phyloP scores from a whole-genome alignment of 805 yeast species.

The Tetrapisispora namnaoensis region DNA sequence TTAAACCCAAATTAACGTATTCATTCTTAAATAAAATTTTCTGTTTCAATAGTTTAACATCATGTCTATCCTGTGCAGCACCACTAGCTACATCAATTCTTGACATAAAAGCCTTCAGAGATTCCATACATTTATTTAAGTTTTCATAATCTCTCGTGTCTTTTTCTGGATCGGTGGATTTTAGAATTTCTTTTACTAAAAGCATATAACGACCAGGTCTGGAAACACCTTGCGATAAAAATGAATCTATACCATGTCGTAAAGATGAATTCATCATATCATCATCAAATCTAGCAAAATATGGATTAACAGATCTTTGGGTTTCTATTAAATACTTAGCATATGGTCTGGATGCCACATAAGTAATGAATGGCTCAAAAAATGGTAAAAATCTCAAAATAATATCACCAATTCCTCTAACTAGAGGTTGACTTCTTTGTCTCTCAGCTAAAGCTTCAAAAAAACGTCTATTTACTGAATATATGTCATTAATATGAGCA shows the following conservation, averaged over 20 bases:
- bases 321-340: conserved; percentile 94
- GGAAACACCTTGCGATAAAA: conserved; percentile 89
- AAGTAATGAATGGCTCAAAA: conserved; percentile 86
- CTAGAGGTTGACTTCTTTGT: conserved; percentile 78
- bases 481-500: conserved; percentile 79
- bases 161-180: conserved; percentile 75
- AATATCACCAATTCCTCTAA: conserved; percentile 78
- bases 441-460: conserved; percentile 85
- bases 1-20: conserved; percentile 73
- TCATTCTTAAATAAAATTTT: conserved; percentile 77
- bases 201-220: conserved; percentile 92
- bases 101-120: conserved; percentile 63
- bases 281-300: conserved; percentile 87
- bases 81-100: conserved; percentile 79
- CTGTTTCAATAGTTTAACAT: conserved; percentile 77
- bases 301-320: conserved; percentile 80
- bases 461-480: conserved; percentile 70
- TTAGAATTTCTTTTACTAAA: conserved; percentile 69
- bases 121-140: conserved; percentile 62
- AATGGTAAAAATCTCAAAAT: conserved; percentile 73
- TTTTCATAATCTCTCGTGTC: conserved; percentile 37
- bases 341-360: conserved; percentile 90
- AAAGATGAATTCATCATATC: conserved; percentile 62
- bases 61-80: conserved; percentile 85
- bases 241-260: conserved; percentile 71